These are phyloP conservation scores for Mariannaea sp. DNA, from an alignment of 2,329 filamentous ascomycete species.

Conservation along the genomic window DNA sequence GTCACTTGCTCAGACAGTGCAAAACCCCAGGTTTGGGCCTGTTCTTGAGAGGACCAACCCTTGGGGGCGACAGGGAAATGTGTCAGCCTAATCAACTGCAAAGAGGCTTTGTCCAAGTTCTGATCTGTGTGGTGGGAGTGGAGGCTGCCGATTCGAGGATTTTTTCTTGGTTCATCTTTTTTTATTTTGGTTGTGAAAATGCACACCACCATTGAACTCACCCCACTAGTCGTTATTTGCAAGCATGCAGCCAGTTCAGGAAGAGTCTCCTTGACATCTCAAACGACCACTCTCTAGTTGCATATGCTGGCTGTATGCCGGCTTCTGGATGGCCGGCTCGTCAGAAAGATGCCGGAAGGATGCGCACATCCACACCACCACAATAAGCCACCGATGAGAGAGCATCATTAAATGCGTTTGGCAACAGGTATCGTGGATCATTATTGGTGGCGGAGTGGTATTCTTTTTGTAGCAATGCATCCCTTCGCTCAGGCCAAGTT, in stretches of 20 bases:
- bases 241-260: neutral
- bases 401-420: neutral
- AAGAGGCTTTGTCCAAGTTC: neutral
- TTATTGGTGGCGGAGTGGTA: neutral
- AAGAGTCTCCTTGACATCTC: neutral
- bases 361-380: constrained; percentile 12
- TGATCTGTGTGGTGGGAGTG: neutral
- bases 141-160: neutral
- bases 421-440: neutral
- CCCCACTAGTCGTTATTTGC: neutral
- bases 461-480: constrained; percentile 4
- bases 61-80: neutral
- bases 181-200: neutral
- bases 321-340: neutral
- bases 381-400: neutral
- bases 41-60: neutral
- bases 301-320: neutral
- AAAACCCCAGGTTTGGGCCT: neutral
- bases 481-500: neutral
- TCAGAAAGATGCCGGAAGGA: constrained; percentile 5
- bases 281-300: neutral
- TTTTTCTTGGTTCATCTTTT: too few relatives aligned
- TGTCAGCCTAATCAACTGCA: constrained; percentile 15
- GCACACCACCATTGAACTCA: neutral
- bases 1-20: neutral